Conservation (phyloP, 2,329 filamentous ascomycete species). For the Colletotrichum nymphaeae region DNA sequence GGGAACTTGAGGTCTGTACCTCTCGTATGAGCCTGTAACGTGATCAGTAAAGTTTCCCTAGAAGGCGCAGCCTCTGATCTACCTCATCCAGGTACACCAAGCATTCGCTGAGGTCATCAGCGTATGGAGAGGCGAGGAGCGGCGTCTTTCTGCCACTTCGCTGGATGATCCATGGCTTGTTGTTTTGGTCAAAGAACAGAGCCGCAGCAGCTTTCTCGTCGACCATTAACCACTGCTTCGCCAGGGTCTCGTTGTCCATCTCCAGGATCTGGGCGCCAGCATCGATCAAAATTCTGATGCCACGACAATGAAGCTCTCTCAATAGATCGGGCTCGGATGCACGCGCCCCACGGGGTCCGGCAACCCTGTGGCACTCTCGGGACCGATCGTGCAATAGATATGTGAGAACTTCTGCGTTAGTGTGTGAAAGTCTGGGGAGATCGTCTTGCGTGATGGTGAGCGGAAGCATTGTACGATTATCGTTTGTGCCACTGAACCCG, state of each 20-base stretch:
- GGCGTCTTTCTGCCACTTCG: conserved; percentile 50
- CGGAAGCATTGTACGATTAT: conserved; percentile 69
- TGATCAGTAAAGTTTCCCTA: background rate
- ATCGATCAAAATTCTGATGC: conserved; percentile 70
- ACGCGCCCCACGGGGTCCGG: conserved; percentile 41
- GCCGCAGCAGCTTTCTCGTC: conserved; percentile 59
- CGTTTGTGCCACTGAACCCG: conserved; percentile 80
- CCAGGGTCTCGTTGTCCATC: conserved; percentile 64
- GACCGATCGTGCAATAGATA: conserved; percentile 67
- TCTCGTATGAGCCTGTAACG: conserved; percentile 62
- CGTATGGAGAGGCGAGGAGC: conserved; percentile 65
- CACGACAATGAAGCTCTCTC: conserved; percentile 43
- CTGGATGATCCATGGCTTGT: conserved; percentile 58
- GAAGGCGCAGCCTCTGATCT: background rate
- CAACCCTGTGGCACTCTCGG: conserved; percentile 53
- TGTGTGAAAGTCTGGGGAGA: conserved; percentile 65
- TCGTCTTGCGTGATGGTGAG: conserved; percentile 72
- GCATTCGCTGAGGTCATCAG: conserved; percentile 61
- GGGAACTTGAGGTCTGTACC: conserved; percentile 71
- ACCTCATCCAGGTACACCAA: conserved; percentile 69
- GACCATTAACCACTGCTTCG: conserved; percentile 59
- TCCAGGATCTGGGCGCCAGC: conserved; percentile 74
- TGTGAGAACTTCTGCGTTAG: conserved; percentile 71
- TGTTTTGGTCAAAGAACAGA: conserved; percentile 63
- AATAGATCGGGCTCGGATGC: conserved; percentile 58